Evolutionary conservation across 2,329 filamentous ascomycete genomes (phyloP).

Genomic region (Colletotrichum gloeosporioides): DNA sequence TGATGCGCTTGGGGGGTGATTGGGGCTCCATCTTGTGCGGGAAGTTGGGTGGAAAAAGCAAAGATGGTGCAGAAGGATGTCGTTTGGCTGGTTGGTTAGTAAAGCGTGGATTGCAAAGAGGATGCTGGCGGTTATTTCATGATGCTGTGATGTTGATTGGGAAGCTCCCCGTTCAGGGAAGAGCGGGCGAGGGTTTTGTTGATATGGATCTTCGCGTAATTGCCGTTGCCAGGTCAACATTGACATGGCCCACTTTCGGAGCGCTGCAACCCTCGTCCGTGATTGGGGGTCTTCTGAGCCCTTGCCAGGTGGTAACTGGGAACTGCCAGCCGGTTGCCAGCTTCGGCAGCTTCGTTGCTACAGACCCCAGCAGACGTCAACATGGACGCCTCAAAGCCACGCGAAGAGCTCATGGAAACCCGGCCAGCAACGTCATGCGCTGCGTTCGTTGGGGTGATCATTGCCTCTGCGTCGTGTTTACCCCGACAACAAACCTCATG

Average conservation of each 20-base stretch:
- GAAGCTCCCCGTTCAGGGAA: slow-evolving; percentile 3
- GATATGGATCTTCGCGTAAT: slow-evolving; percentile 23
- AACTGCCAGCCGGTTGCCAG: not conserved
- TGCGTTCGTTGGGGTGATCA: not conserved
- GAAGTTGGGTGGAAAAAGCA: not conserved
- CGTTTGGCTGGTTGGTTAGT: slow-evolving; percentile 11
- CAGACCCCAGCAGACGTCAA: not conserved
- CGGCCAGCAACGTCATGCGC: not conserved
- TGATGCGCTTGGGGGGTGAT: slow-evolving; percentile 66
- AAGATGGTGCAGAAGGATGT: not conserved
- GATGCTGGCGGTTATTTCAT: slow-evolving; percentile 7
- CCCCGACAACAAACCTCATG: not conserved
- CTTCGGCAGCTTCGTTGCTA: not conserved
- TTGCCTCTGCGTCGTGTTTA: not conserved
- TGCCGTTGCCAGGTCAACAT: slow-evolving; percentile 16
- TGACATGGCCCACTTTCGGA: not conserved
- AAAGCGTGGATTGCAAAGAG: not conserved
- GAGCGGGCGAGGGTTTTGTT: slow-evolving; percentile 21
- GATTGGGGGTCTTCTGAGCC: not conserved
- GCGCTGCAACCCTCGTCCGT: slow-evolving; percentile 13
- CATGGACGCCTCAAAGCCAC: not conserved
- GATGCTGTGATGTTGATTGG: slow-evolving; percentile 2
- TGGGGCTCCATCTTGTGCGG: slow-evolving; percentile 50
- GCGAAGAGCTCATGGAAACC: not conserved
- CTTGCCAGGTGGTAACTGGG: not conserved